These are phyloP conservation scores for Eutrema heterophyllum DNA, from an alignment of 345 rosid species.

Conservation along the genomic window DNA sequence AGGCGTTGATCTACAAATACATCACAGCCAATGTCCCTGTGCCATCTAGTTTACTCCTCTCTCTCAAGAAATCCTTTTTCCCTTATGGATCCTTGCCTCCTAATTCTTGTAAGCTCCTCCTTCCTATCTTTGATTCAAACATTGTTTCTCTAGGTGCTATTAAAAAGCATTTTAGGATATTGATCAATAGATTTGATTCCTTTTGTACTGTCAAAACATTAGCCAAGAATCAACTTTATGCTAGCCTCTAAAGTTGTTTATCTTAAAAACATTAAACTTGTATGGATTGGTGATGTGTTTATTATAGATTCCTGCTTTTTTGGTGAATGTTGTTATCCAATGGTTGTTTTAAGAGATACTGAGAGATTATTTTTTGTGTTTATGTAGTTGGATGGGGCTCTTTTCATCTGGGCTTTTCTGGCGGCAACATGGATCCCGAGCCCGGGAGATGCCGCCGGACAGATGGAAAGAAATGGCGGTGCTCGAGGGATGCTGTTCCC, in stretches of 20 bases:
- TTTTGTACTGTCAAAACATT: neutral
- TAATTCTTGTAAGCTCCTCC: conserved; percentile 42
- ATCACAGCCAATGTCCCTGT: conserved; percentile 71
- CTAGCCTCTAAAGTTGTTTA: neutral
- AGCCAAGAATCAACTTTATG: conserved; percentile 1
- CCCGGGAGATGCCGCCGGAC: conserved; percentile 97
- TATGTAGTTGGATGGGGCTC: conserved; percentile 67
- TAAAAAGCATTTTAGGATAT: neutral
- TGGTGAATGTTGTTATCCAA: neutral
- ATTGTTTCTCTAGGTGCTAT: neutral
- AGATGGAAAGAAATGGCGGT: conserved; percentile 99
- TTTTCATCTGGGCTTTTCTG: conserved; percentile 78
- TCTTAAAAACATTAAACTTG: neutral
- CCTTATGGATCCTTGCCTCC: conserved; percentile 50
- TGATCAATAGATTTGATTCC: neutral
- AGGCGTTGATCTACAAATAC: conserved; percentile 88
- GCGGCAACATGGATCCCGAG: conserved; percentile 78
- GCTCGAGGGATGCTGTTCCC: conserved; percentile 89
- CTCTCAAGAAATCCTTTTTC: conserved; percentile 66
- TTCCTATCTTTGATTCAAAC: neutral
- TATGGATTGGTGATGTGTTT: neutral
- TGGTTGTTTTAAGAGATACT: neutral
- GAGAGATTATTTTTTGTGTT: neutral
- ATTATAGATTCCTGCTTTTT: neutral
- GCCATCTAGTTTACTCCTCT: conserved; percentile 67